Evolutionary conservation across 176 grass and related monocot species (phyloP).

Genomic region (bread wheat (Triticum aestivum)): DNA sequence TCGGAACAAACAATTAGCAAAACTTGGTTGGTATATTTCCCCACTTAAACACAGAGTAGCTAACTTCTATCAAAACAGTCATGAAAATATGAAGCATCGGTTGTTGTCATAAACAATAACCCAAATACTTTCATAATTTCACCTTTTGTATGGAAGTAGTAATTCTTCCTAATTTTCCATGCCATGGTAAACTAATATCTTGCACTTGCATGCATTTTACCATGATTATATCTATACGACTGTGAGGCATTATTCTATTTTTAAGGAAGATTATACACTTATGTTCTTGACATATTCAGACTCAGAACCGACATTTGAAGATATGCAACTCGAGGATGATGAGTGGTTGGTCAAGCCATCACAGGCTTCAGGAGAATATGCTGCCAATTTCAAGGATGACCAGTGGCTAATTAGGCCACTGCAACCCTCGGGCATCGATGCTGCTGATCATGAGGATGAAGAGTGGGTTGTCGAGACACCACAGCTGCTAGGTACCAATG

Average conservation of each 20-base stretch:
- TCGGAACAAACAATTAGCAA: background rate
- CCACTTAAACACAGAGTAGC: background rate
- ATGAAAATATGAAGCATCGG: background rate
- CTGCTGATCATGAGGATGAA: conserved; percentile 20
- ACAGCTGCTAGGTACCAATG: conserved; percentile 13
- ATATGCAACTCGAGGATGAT: conserved; percentile 43
- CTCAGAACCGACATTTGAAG: conserved; percentile 31
- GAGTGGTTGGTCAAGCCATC: conserved; percentile 50
- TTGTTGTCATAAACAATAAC: background rate
- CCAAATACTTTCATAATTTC: background rate
- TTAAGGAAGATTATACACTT: background rate
- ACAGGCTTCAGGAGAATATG: background rate
- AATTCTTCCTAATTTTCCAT: background rate
- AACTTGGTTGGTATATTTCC: background rate
- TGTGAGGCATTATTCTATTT: background rate
- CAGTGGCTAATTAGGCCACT: conserved; percentile 38
- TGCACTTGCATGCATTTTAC: background rate
- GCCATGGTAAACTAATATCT: background rate
- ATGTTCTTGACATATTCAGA: conserved; percentile 28
- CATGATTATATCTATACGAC: background rate
- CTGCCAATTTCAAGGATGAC: conserved; percentile 17
- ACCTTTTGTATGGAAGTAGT: background rate
- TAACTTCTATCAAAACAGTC: background rate
- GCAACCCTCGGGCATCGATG: conserved; percentile 3
- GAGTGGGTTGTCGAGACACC: conserved; percentile 42